These are phyloP conservation scores for Tremella mesenterica DNA, from an alignment of 768 basidiomycete species.

Conservation along the genomic window DNA sequence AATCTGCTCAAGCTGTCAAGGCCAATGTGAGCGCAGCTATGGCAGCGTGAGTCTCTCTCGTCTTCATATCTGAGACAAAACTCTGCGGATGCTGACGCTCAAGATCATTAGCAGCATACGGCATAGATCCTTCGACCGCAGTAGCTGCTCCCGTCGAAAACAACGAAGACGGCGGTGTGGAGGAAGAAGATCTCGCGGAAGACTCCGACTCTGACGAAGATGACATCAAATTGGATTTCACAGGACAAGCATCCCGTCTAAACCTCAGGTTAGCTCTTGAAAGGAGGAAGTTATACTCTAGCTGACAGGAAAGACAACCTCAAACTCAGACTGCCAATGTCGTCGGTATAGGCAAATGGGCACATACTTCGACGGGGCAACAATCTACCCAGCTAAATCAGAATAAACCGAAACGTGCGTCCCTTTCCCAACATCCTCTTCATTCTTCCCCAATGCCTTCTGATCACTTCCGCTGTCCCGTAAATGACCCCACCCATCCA, in stretches of 20 bases:
- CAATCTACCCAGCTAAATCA: too few species aligned
- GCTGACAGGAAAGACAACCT: constrained; percentile 16
- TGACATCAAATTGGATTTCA: constrained; percentile 39
- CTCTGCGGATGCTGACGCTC: background rate
- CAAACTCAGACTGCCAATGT: constrained; percentile 25
- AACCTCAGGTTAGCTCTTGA: constrained; percentile 38
- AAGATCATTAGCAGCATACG: constrained; percentile 29
- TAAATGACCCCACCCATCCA: too few species aligned
- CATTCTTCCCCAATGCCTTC: too few species aligned
- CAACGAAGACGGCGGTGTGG: constrained; percentile 28
- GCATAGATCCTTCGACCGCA: constrained; percentile 22
- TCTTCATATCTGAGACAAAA: background rate
- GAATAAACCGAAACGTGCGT: too few species aligned
- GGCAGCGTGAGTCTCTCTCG: constrained; percentile 8
- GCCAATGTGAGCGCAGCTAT: constrained; percentile 10
- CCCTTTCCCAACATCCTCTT: too few species aligned
- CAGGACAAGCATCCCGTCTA: constrained; percentile 27
- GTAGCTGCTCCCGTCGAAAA: constrained; percentile 21
- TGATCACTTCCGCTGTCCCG: too few species aligned
- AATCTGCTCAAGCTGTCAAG: background rate
- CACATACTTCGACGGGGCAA: constrained; percentile 31
- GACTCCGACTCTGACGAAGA: constrained; percentile 33
- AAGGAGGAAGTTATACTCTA: background rate
- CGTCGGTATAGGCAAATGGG: constrained; percentile 41
- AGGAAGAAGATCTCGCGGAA: constrained; percentile 22